Evolutionary conservation across 2,329 filamentous ascomycete species (phyloP), one percentile per base, ranked within the genome.

Genomic region (Cladosporium sphaerospermum): DNA sequence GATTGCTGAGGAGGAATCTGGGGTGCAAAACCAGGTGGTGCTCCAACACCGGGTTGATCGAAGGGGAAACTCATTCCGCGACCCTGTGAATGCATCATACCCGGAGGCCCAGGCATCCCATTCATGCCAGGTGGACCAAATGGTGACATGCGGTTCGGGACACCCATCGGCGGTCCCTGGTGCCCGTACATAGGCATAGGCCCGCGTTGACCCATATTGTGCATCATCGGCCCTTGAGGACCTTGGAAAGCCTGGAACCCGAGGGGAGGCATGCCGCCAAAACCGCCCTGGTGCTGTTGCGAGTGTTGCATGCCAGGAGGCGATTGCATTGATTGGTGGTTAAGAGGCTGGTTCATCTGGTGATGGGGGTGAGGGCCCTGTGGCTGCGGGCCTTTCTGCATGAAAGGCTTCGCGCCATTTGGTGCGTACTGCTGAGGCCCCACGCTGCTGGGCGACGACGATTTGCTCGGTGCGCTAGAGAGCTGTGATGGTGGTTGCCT

Each of bases 381-480:
- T 47, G 73, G 75, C 55, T 78, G 77, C 54, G 75, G 79, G 57
- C 58, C 68, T 69, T 51, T 51, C 33, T 39, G 48, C 48, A 44
- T 28, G 32, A 51, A 51, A 13, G 40, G 32, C n/a, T 40, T 51
- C 19, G 31, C 41, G 10, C 40, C 41, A 13, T 44, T 51, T 43
- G 83, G 85, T 42, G 78, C 79, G 58, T 87, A 85, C 36, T 81
- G 74, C 11, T 87, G 82, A 23, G 81, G 84, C 54, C 79, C 73
- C 13, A 78, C 73, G 62, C 82, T 81, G 48, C 72, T 73, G 10
- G 82, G 82, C 46, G 82, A 84, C 28, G 76, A 75, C 0, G 81
- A 73, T 72, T 57, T 85, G 78, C 65, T 73, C 9, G 71, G 69
- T 11, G 66, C 69, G 31, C 70, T 68, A 10, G 69, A 71, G 19